Conservation (phyloP, 495 filamentous ascomycete genomes). For the Aspergillus hancockii region DNA sequence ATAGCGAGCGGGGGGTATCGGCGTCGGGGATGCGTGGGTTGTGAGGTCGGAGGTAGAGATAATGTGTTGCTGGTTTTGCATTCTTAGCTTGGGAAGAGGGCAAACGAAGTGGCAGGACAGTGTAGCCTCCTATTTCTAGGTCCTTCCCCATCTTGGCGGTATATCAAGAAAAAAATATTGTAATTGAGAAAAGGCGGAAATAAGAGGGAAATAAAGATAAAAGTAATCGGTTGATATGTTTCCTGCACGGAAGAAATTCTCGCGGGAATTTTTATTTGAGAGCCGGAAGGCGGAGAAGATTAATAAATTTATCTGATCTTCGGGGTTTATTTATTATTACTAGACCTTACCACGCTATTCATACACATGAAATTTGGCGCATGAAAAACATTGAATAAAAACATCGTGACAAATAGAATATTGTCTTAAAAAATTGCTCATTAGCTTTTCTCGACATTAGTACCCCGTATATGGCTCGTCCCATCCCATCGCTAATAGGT, state of each 20-base stretch:
- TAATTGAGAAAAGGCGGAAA: conserved; percentile 6
- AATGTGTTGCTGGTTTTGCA: conserved; percentile 66
- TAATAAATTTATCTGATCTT: neutral
- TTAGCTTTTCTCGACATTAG: neutral
- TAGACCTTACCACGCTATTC: neutral
- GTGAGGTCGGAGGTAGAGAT: conserved; percentile 83
- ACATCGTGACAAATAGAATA: neutral
- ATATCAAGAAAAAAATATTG: conserved; percentile 11
- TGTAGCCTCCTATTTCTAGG: conserved; percentile 50
- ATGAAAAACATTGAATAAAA: neutral
- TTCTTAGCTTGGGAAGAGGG: conserved; percentile 55
- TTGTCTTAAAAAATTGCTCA: neutral
- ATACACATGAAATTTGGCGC: neutral
- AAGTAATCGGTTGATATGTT: neutral
- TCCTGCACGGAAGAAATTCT: conserved; percentile 7
- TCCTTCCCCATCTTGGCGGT: conserved; percentile 39
- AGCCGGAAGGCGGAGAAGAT: conserved; percentile 20
- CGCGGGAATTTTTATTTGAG: conserved; percentile 18
- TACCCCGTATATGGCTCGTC: neutral
- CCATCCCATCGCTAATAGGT: neutral
- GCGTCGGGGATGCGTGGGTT: conserved; percentile 72
- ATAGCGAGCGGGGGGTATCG: conserved; percentile 74
- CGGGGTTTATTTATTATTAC: neutral
- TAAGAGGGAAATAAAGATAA: neutral
- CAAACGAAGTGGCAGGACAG: conserved; percentile 54